Conservation (phyloP, 768 basidiomycete genomes). For the Tricholoma matsutake region DNA sequence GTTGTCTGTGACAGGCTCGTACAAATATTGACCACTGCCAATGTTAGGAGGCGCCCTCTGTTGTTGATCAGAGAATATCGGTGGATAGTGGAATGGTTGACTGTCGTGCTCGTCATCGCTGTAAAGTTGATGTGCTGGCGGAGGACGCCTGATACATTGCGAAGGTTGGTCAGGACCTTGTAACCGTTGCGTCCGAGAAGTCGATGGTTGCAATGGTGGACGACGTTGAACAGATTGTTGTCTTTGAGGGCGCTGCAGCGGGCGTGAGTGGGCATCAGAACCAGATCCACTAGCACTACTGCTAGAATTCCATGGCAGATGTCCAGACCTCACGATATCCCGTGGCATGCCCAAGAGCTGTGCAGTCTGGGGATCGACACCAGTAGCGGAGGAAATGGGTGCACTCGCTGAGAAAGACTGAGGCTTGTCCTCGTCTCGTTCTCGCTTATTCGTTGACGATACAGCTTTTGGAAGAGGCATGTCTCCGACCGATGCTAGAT, state of each 20-base stretch:
- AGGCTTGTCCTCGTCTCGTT: conserved; percentile 52
- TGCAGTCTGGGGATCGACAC: neutral
- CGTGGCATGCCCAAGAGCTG: neutral
- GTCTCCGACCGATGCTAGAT: conserved; percentile 67
- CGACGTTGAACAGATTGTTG: neutral
- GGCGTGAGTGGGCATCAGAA: neutral
- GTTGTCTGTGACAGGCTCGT: neutral
- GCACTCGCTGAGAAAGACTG: conserved; percentile 8
- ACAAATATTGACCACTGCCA: neutral
- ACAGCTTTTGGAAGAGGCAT: conserved; percentile 61
- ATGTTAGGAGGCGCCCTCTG: neutral
- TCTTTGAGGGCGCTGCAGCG: neutral
- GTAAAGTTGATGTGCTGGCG: neutral
- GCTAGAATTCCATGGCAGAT: neutral
- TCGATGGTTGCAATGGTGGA: neutral
- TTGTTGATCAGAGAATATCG: neutral
- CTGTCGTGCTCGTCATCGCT: neutral
- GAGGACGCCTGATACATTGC: neutral
- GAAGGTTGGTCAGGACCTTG: neutral
- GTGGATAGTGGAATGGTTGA: neutral
- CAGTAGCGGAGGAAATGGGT: conserved; percentile 1
- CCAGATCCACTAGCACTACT: neutral
- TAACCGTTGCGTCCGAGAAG: neutral
- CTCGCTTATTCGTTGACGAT: conserved; percentile 51
- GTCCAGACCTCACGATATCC: neutral